Base-by-base conservation (phyloP, 78 protist species). In the Dictyostelium citrinum region DNA sequence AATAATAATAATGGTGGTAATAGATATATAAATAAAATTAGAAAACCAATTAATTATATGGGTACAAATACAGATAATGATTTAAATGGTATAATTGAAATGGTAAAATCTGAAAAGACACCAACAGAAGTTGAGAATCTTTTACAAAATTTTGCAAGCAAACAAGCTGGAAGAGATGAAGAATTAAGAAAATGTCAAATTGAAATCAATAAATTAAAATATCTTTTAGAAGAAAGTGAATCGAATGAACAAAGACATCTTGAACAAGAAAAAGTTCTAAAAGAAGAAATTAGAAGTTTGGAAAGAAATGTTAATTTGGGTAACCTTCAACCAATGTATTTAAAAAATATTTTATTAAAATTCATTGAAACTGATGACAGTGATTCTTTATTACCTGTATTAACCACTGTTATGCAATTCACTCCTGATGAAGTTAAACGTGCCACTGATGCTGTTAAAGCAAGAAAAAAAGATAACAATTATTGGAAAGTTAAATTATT, bases 111-210 rank as follows among this genome's bases (percentile, higher is more conserved):
- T 16, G 22, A 70, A 17, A 70, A 70, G 17, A 33, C 77, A 5
- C 85, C 93, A 68, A 37, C 81, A 24, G 93, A 88, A 68, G 85
- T 88, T 33, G 85, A 88, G 39, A 78, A 49, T 55, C 67, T 88
- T 20, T 64, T 88, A 41, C 67, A 88, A 61, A 41, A 64, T 22
- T 88, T 77, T 88, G 93, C 93, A 31, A 39, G 67, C n/a, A 45
- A 55, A 24, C 93, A 88, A 68, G 93, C 93, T n/a, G 55, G 31
- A 27, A 76, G 93, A 79, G 93, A 88, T 67, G 85, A 88, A 79
- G 93, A 88, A 67, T 78, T 88, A 33, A 76, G 93, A 76, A 88
- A 78, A 49, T 46, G 43, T 27, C 70, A 76, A 41, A 27, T 14
- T 31, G 67, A 88, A 78, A 64, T 78, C 39, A 46, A 64, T 39